Conservation (phyloP, 2,329 filamentous ascomycete species). For the Trematosphaeria pertusa region DNA sequence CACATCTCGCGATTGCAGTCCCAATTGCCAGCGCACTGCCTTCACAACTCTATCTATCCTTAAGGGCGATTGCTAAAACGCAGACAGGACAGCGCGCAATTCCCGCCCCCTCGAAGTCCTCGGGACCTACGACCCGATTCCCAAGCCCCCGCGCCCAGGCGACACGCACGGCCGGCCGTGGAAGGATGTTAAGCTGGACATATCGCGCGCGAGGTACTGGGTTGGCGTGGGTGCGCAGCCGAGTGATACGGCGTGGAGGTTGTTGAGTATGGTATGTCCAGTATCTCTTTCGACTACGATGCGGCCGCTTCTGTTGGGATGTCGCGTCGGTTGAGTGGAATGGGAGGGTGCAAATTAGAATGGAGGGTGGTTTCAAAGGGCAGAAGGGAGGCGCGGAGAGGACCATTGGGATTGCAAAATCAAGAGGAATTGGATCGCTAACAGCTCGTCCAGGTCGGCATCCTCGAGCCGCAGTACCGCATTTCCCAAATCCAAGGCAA, state of each 20-base stretch:
- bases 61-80: too few species aligned
- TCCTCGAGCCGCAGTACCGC: conserved; percentile 47
- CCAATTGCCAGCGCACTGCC: too few species aligned
- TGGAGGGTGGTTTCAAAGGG: too few species aligned
- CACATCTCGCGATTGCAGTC: too few species aligned
- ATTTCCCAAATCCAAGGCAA: conserved; percentile 41
- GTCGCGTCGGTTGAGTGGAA: too few species aligned
- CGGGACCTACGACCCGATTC: conserved; percentile 68
- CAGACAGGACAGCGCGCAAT: conserved; percentile 81
- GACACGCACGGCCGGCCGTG: conserved; percentile 67
- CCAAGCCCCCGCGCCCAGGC: conserved; percentile 59
- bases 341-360: too few species aligned
- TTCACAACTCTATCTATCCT: too few species aligned
- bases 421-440: too few species aligned
- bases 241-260: conserved; percentile 84
- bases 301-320: too few species aligned
- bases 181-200: conserved; percentile 92
- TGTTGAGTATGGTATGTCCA: conserved; percentile 73
- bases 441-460: conserved; percentile 33
- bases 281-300: neutral
- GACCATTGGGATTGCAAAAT: too few species aligned
- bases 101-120: conserved; percentile 93
- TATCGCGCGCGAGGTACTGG: conserved; percentile 87
- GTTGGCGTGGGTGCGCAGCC: conserved; percentile 96
- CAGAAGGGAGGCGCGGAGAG: neutral